These are phyloP conservation scores for Nectriaceae sp. DNA, from an alignment of 2,329 filamentous ascomycete genomes.

Conservation along the genomic window DNA sequence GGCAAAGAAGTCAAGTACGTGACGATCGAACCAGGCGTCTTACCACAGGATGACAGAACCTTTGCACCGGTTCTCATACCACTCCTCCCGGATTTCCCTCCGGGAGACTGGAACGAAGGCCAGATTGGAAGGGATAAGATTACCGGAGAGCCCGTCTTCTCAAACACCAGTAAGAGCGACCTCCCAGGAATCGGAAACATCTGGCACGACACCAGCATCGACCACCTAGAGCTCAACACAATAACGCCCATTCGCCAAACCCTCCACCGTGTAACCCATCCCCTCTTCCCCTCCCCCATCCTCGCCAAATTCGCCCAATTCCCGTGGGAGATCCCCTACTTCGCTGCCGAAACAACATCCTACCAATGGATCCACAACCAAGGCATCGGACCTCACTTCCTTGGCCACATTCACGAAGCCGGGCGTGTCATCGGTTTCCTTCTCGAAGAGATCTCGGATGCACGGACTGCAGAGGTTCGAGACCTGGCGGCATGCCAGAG, in stretches of 20 bases:
- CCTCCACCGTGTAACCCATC: slow-evolving; percentile 28
- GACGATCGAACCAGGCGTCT: slow-evolving; percentile 37
- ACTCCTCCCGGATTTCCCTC: slow-evolving; percentile 38
- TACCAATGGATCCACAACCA: slow-evolving; percentile 31
- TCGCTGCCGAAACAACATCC: slow-evolving; percentile 33
- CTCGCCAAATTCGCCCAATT: slow-evolving; percentile 31
- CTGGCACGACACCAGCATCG: slow-evolving; percentile 37
- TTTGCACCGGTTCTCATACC: slow-evolving; percentile 35
- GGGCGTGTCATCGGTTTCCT: slow-evolving; percentile 33
- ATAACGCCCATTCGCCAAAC: slow-evolving; percentile 28
- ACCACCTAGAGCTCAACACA: slow-evolving; percentile 35
- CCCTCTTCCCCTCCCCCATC: slow-evolving; percentile 19
- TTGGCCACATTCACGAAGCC: slow-evolving; percentile 33
- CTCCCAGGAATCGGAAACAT: slow-evolving; percentile 34
- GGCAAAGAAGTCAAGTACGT: slow-evolving; percentile 42
- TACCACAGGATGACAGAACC: slow-evolving; percentile 33
- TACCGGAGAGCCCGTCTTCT: slow-evolving; percentile 30
- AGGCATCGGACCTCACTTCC: slow-evolving; percentile 31
- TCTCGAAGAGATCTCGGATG: slow-evolving; percentile 24
- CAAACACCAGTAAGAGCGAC: slow-evolving; percentile 20
- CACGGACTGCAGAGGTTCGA: slow-evolving; percentile 26
- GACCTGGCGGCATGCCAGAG: slow-evolving; percentile 32
- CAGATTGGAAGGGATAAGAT: slow-evolving; percentile 30
- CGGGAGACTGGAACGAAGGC: slow-evolving; percentile 43
- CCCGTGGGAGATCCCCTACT: slow-evolving; percentile 32